phyloP scores from a whole-genome alignment of 192 early-diverging fungal genomes.

The Coemansia sp. region DNA sequence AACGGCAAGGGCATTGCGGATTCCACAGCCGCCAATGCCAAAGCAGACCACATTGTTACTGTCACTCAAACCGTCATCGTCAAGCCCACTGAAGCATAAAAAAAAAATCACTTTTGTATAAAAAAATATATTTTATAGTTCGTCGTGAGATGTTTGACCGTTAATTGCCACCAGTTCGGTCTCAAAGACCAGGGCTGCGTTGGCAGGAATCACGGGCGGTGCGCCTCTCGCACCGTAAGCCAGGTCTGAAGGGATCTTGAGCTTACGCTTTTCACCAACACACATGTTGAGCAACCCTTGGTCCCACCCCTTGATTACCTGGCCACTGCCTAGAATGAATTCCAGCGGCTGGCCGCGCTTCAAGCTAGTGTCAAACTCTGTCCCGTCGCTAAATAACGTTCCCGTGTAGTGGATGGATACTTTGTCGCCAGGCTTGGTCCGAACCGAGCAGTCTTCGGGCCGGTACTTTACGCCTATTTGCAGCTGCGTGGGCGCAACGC shows the following conservation, averaged over 20 bases:
- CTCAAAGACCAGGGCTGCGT: slow-evolving; percentile 75
- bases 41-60: background rate
- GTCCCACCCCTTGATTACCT: slow-evolving; percentile 85
- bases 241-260: slow-evolving; percentile 76
- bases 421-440: slow-evolving; percentile 56
- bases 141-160: slow-evolving; percentile 15
- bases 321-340: slow-evolving; percentile 84
- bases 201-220: slow-evolving; percentile 72
- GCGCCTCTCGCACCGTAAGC: slow-evolving; percentile 76
- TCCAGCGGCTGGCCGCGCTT: slow-evolving; percentile 78
- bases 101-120: background rate
- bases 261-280: slow-evolving; percentile 76
- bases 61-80: slow-evolving; percentile 5
- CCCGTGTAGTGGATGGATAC: slow-evolving; percentile 65
- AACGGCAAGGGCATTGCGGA: background rate
- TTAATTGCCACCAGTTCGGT: slow-evolving; percentile 66
- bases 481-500: slow-evolving; percentile 22
- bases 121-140: slow-evolving; percentile 12
- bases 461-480: slow-evolving; percentile 40
- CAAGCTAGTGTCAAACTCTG: slow-evolving; percentile 81
- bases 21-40: background rate
- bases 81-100: background rate
- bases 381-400: slow-evolving; percentile 60
- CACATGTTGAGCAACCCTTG: slow-evolving; percentile 87
- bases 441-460: slow-evolving; percentile 15